Percentiles rank a stretch among this genome's conserved stretches.
phyloP scores from a whole-genome alignment of 306 rosid species.

The Lotus japonicus region DNA sequence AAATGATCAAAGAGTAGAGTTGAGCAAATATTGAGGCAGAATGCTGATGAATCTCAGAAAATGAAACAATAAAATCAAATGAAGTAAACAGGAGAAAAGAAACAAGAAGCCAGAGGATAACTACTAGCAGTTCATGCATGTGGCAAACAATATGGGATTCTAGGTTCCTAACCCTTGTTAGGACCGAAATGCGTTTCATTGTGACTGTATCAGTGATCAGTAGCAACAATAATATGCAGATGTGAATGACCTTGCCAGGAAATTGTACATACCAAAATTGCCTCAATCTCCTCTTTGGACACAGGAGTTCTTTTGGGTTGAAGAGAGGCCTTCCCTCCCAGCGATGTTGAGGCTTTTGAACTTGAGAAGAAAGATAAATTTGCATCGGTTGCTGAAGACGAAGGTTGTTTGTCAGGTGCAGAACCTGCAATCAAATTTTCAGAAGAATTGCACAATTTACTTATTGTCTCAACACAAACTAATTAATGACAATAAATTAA shows the following conservation, averaged over 20 bases:
- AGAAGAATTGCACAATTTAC: background rate
- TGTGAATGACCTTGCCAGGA: conserved; percentile 1
- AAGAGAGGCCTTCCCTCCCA: conserved; percentile 90
- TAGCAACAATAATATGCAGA: background rate
- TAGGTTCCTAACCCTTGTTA: background rate
- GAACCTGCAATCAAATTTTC: conserved; percentile 44
- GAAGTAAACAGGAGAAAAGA: background rate
- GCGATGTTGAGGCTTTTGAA: conserved; percentile 37
- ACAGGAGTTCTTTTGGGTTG: conserved; percentile 89
- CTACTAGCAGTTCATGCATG: background rate
- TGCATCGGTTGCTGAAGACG: conserved; percentile 30
- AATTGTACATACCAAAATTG: conserved; percentile 66
- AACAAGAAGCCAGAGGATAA: background rate
- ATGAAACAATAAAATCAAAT: no score
- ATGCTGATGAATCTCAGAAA: background rate
- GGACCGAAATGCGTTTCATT: background rate
- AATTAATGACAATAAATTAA: background rate
- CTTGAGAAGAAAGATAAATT: conserved; percentile 41
- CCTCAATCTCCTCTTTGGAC: conserved; percentile 83
- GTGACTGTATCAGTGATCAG: background rate
- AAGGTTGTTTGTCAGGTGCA: conserved; percentile 33
- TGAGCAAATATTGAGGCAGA: background rate
- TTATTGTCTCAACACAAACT: background rate
- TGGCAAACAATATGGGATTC: background rate
- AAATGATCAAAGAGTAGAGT: background rate